Evolutionary conservation across 768 basidiomycete genomes (phyloP).

Genomic region (Rhodotorula kratochvilovae): DNA sequence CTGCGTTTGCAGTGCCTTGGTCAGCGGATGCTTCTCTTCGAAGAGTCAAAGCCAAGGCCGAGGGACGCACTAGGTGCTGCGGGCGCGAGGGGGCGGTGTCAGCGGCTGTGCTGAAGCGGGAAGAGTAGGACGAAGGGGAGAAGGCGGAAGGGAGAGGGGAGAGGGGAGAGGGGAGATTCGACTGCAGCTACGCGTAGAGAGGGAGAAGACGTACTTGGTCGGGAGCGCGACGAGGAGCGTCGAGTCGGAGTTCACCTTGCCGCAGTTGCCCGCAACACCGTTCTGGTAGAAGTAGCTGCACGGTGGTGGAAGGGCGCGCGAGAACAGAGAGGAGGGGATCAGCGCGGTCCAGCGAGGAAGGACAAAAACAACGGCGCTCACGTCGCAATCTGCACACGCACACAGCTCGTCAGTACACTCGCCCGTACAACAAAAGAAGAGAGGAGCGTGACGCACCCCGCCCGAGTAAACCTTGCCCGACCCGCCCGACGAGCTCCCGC

Average conservation of each 20-base stretch:
- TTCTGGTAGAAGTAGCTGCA: conserved; percentile 32
- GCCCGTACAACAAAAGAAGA: background rate
- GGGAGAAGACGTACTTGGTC: conserved; percentile 12
- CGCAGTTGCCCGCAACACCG: conserved; percentile 20
- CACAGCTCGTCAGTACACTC: background rate
- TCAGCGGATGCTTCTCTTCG: background rate
- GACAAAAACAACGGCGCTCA: background rate
- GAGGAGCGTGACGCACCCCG: conserved; percentile 3
- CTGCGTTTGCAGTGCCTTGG: background rate
- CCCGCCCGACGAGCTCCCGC: background rate
- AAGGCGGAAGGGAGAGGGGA: background rate
- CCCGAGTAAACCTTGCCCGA: conserved; percentile 23
- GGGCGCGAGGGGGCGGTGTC: background rate
- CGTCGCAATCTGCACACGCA: background rate
- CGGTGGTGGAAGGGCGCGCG: background rate
- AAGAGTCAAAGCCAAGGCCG: background rate
- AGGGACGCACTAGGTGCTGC: background rate
- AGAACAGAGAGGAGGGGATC: background rate
- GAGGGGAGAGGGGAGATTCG: too few relatives aligned
- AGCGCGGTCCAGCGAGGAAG: too few relatives aligned
- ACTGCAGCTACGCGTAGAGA: too few relatives aligned
- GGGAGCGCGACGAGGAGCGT: conserved; percentile 31
- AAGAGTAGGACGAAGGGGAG: background rate
- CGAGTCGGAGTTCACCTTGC: conserved; percentile 15
- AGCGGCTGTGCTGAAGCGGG: background rate